Conservation (phyloP, 371 early-diverging fungal genomes). For the Syncephalastrum monosporum region DNA sequence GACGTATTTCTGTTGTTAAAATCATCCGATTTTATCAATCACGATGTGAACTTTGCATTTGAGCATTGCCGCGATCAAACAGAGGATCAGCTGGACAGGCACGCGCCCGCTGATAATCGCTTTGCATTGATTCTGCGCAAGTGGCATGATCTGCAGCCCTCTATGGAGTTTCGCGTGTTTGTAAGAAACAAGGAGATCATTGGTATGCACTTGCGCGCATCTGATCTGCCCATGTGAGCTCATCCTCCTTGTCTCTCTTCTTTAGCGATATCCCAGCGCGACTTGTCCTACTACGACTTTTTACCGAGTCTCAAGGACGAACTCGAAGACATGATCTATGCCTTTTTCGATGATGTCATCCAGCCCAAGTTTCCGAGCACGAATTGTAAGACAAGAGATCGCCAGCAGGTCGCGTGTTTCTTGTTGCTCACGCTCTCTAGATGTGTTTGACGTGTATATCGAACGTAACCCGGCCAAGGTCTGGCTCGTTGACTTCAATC, state of each 20-base stretch:
- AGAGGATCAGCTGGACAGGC: conserved; percentile 1
- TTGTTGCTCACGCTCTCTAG: conserved; percentile 35
- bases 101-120: neutral
- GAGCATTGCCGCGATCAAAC: conserved; percentile 51
- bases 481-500: conserved; percentile 88
- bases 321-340: conserved; percentile 53
- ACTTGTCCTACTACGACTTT: conserved; percentile 77
- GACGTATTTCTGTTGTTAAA: conserved; percentile 90
- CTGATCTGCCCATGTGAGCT: neutral
- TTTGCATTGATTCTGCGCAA: conserved; percentile 75
- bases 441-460: conserved; percentile 87
- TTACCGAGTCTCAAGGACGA: conserved; percentile 58
- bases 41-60: conserved; percentile 82
- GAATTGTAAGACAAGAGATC: conserved; percentile 32
- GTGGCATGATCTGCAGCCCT: conserved; percentile 83
- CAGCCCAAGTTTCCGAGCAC: conserved; percentile 54
- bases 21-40: conserved; percentile 83
- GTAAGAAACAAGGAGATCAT: conserved; percentile 63
- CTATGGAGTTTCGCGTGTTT: conserved; percentile 94
- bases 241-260: neutral
- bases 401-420: too few species aligned
- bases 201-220: conserved; percentile 34
- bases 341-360: conserved; percentile 68
- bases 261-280: conserved; percentile 67
- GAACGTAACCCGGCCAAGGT: conserved; percentile 55